Conservation (phyloP, 192 early-diverging fungal genomes). For the Anaeromyces robustus region DNA sequence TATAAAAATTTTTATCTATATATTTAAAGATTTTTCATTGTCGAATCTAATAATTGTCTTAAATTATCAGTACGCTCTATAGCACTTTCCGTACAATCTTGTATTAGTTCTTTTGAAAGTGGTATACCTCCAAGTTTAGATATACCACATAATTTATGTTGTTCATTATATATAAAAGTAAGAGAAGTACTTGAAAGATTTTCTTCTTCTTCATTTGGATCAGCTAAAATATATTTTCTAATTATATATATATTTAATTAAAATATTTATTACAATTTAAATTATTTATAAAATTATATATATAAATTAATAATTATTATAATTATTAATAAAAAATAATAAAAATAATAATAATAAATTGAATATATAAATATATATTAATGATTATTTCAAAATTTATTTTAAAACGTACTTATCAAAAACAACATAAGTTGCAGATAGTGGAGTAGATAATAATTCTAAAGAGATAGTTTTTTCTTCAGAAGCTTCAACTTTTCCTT, state of each 20-base stretch:
- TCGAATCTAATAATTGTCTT: no score
- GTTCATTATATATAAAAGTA: constrained; percentile 40
- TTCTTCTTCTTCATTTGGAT: constrained; percentile 61
- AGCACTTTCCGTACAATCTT: constrained; percentile 21
- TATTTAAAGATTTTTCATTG: no score
- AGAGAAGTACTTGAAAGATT: constrained; percentile 28
- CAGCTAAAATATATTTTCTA: constrained; percentile 21
- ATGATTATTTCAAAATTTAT: no score
- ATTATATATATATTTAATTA: no score
- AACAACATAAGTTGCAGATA: constrained; percentile 47
- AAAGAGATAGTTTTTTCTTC: constrained; percentile 29
- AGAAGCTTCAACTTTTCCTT: constrained; percentile 46
- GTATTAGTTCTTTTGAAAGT: constrained; percentile 19
- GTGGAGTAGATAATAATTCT: constrained; percentile 22
- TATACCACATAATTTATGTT: constrained; percentile 28
- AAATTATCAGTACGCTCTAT: constrained; percentile 16
- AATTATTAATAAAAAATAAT: not conserved
- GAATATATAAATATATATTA: no score
- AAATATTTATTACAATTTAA: no score
- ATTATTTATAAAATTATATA: no score
- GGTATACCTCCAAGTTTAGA: constrained; percentile 39
- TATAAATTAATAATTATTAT: not conserved
- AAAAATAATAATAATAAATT: not conserved
- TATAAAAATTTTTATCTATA: no score
- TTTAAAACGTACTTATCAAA: constrained; percentile 31